Conservation (phyloP, 805 yeast genomes). For the Ogataea thermomethanolica region DNA sequence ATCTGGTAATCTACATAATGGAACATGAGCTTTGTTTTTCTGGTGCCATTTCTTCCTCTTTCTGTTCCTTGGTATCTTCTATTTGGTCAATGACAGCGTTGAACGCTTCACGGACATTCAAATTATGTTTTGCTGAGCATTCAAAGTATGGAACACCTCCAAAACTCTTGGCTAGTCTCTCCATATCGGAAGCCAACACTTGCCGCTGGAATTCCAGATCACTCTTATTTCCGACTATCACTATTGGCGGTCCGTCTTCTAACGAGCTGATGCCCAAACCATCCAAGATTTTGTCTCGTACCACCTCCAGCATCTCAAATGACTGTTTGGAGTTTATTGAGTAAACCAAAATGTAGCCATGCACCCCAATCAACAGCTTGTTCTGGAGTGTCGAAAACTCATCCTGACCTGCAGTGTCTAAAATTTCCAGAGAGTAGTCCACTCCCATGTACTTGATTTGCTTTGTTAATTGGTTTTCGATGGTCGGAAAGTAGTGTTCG, state of each 20-base stretch:
- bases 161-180: conserved; percentile 40
- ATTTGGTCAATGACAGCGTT: conserved; percentile 57
- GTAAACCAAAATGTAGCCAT: conserved; percentile 79
- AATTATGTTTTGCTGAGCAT: conserved; percentile 46
- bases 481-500: conserved; percentile 87
- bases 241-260: conserved; percentile 44
- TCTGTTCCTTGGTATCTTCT: conserved; percentile 35
- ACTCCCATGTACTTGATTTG: conserved; percentile 64
- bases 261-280: conserved; percentile 47
- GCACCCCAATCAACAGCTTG: conserved; percentile 74
- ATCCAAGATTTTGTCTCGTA: conserved; percentile 81
- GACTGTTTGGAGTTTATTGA: conserved; percentile 76
- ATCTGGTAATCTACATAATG: conserved; percentile 8
- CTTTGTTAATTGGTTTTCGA: conserved; percentile 79
- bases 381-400: conserved; percentile 79
- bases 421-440: conserved; percentile 75
- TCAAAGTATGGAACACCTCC: conserved; percentile 43
- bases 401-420: conserved; percentile 94
- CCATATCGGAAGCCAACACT: conserved; percentile 53
- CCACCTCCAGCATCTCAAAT: conserved; percentile 69
- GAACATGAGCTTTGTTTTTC: conserved; percentile 10
- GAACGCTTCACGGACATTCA: conserved; percentile 50
- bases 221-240: conserved; percentile 46
- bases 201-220: conserved; percentile 57
- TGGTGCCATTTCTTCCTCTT: conserved; percentile 5